A percentile compares a stretch with the other conserved stretches of the same genome.
phyloP scores from a whole-genome alignment of 2,329 filamentous ascomycete species.

The Colletotrichum acutatum region DNA sequence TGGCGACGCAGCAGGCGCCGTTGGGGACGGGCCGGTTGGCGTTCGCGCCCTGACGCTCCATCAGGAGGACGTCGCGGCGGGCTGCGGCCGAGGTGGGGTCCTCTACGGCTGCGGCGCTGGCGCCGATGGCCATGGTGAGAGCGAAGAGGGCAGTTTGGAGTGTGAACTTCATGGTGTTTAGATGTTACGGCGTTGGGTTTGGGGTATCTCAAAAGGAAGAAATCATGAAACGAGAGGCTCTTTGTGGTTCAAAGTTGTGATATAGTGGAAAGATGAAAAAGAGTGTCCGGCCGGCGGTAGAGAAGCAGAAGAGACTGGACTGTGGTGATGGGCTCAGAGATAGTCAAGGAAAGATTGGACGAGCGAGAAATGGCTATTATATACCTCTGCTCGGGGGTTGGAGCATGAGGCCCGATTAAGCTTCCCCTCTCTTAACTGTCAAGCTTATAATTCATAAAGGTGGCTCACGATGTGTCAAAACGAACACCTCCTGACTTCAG shows the following conservation, averaged over 20 bases:
- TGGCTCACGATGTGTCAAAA: slow-evolving; percentile 17
- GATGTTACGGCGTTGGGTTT: neutral
- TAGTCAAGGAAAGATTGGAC: neutral
- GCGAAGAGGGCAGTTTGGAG: slow-evolving; percentile 40
- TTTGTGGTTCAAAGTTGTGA: neutral
- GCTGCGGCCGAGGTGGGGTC: slow-evolving; percentile 35
- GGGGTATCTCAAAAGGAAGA: neutral
- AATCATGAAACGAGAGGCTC: neutral
- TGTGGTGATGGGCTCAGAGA: neutral
- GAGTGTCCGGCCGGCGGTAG: slow-evolving; percentile 32
- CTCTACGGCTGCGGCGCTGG: slow-evolving; percentile 36
- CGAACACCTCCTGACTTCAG: neutral
- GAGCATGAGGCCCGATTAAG: neutral
- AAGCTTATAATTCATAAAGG: neutral
- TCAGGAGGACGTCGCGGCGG: slow-evolving; percentile 39
- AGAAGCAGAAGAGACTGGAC: slow-evolving; percentile 32
- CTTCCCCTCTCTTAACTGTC: neutral
- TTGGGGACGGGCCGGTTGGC: slow-evolving; percentile 46
- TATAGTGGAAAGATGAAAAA: neutral
- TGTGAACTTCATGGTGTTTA: slow-evolving; percentile 45
- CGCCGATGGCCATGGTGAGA: slow-evolving; percentile 40
- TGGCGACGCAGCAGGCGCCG: slow-evolving; percentile 48
- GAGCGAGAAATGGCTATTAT: neutral
- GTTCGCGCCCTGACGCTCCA: slow-evolving; percentile 48
- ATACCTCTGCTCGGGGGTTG: neutral